A percentile compares a stretch with the other conserved stretches of the same genome.
Conservation (phyloP, 768 basidiomycete species). For the Tricholoma furcatifolium region DNA sequence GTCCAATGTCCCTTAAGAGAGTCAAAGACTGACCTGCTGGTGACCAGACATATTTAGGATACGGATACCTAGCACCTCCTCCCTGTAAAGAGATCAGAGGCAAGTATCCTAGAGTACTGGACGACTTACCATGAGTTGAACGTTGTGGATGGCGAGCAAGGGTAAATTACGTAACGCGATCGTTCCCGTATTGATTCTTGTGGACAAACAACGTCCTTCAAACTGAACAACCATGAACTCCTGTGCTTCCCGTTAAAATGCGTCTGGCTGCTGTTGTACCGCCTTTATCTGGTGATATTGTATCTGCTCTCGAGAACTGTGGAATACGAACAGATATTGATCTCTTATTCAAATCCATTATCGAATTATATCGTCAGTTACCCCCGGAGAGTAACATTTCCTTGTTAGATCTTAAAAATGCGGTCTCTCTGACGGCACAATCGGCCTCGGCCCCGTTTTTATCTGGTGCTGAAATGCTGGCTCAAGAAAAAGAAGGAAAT, state of each 20-base stretch:
- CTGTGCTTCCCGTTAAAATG: slow-evolving; percentile 27
- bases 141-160: slow-evolving; percentile 5
- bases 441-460: slow-evolving; percentile 43
- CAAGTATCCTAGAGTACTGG: neutral
- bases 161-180: slow-evolving; percentile 18
- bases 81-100: slow-evolving; percentile 44
- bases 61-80: slow-evolving; percentile 86
- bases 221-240: neutral
- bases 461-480: slow-evolving; percentile 30
- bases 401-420: slow-evolving; percentile 45
- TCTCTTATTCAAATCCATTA: slow-evolving; percentile 47
- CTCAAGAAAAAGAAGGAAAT: slow-evolving; percentile 17
- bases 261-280: slow-evolving; percentile 37
- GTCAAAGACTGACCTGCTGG: slow-evolving; percentile 65
- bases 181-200: slow-evolving; percentile 13
- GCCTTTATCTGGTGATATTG: slow-evolving; percentile 40
- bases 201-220: slow-evolving; percentile 6
- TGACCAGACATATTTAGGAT: slow-evolving; percentile 93
- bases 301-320: slow-evolving; percentile 43
- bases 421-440: slow-evolving; percentile 38
- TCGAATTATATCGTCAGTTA: slow-evolving; percentile 51
- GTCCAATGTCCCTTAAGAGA: neutral
- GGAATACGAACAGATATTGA: slow-evolving; percentile 59
- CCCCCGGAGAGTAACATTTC: slow-evolving; percentile 44
- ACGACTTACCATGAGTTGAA: slow-evolving; percentile 11